Evolutionary conservation across 2,329 filamentous ascomycete species (phyloP).

Genomic region (Nemania sp.): DNA sequence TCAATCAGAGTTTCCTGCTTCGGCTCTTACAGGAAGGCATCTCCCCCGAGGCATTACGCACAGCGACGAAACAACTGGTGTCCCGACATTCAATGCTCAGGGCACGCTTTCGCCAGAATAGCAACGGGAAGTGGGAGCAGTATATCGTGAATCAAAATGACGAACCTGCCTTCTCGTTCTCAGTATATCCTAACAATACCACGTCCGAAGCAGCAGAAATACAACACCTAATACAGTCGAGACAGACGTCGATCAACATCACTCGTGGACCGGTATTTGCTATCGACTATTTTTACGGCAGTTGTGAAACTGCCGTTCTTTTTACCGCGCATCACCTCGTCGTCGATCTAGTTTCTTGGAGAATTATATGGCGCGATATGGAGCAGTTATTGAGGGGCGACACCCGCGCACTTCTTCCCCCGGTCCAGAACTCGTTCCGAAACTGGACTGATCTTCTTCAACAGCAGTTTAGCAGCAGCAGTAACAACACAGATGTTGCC

Average conservation of each 20-base stretch:
- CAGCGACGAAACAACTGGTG: not conserved
- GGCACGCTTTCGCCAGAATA: not conserved
- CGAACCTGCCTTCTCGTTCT: conserved; percentile 1
- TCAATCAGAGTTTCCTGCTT: conserved; percentile 5
- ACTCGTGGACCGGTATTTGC: conserved; percentile 4
- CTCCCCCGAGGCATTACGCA: not conserved
- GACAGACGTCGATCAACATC: not conserved
- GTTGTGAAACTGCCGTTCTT: not conserved
- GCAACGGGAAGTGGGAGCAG: conserved; percentile 1
- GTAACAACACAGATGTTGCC: conserved; percentile 3
- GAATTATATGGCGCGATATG: conserved; percentile 6
- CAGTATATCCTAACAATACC: not conserved
- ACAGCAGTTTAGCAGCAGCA: not conserved
- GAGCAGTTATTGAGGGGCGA: not conserved
- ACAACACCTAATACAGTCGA: not conserved
- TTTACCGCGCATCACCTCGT: conserved; percentile 5
- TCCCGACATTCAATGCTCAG: conserved; percentile 6
- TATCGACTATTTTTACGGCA: not conserved
- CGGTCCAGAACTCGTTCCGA: not conserved
- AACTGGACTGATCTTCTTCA: not conserved
- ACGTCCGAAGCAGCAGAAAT: conserved; percentile 2
- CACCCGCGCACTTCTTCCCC: conserved; percentile 1
- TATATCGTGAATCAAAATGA: not conserved
- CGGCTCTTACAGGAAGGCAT: conserved; percentile 1
- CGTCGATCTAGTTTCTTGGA: conserved; percentile 8